Percentiles rank a stretch among this genome's conserved stretches.
phyloP scores from a whole-genome alignment of 805 yeast genomes.

The Zygosaccharomyces kombuchaensis region DNA sequence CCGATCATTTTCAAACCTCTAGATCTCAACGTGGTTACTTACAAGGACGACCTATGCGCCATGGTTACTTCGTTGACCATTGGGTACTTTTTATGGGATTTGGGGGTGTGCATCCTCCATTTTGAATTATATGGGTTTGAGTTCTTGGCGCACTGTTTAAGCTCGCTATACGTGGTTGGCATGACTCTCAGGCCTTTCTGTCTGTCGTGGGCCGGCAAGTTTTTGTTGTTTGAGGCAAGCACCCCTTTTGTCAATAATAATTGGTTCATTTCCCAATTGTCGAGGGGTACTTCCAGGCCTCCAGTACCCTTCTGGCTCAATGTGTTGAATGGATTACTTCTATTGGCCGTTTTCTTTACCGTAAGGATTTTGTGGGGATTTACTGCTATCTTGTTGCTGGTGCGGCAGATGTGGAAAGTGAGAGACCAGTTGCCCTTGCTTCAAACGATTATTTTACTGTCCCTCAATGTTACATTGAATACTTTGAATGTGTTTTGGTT shows the following conservation, averaged over 20 bases:
- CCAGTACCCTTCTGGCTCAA: conserved; percentile 50
- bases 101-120: conserved; percentile 60
- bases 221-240: conserved; percentile 79
- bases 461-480: conserved; percentile 60
- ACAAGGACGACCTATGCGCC: conserved; percentile 70
- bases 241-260: conserved; percentile 93
- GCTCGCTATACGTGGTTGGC: conserved; percentile 70
- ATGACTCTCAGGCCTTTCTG: conserved; percentile 67
- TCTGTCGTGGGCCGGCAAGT: conserved; percentile 76
- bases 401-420: conserved; percentile 44
- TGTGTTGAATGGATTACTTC: conserved; percentile 63
- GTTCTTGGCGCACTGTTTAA: conserved; percentile 77
- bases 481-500: conserved; percentile 81
- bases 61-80: conserved; percentile 65
- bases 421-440: conserved; percentile 43
- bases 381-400: conserved; percentile 55
- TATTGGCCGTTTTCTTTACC: conserved; percentile 66
- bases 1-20: conserved; percentile 60
- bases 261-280: conserved; percentile 83
- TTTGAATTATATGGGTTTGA: conserved; percentile 72
- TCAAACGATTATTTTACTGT: conserved; percentile 48
- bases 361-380: conserved; percentile 88
- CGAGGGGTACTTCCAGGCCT: conserved; percentile 45
- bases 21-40: conserved; percentile 51
- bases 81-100: conserved; percentile 94